A percentile compares a stretch with the other conserved stretches of the same genome.
These are phyloP conservation scores for Termitomyces sp. DNA, from an alignment of 768 basidiomycete genomes.

Conservation along the genomic window DNA sequence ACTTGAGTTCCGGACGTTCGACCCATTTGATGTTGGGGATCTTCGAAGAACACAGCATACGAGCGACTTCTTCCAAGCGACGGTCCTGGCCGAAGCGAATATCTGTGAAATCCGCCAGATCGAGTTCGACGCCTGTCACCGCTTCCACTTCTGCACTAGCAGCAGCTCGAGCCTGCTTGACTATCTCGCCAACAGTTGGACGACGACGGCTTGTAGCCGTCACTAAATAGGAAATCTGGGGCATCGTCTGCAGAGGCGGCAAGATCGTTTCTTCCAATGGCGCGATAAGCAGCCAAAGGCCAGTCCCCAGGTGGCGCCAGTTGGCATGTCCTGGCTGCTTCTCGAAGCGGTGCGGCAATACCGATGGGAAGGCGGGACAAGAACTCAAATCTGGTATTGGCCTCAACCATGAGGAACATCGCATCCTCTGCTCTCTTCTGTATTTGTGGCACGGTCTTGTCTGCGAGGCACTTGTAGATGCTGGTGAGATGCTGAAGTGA, in stretches of 20 bases:
- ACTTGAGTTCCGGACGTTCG: conserved; percentile 71
- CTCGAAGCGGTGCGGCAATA: conserved; percentile 71
- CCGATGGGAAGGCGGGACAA: conserved; percentile 61
- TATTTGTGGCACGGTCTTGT: conserved; percentile 39
- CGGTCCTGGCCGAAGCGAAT: conserved; percentile 90
- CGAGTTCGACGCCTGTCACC: conserved; percentile 68
- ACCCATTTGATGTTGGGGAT: conserved; percentile 57
- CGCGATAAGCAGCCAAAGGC: conserved; percentile 60
- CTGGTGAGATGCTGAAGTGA: conserved; percentile 47
- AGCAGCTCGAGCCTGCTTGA: conserved; percentile 42
- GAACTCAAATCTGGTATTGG: conserved; percentile 38
- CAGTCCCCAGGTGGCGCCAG: conserved; percentile 69
- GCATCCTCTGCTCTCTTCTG: conserved; percentile 67
- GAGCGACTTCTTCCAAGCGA: conserved; percentile 84
- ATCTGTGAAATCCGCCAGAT: conserved; percentile 66
- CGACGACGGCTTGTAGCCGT: conserved; percentile 51
- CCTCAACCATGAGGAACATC: conserved; percentile 47
- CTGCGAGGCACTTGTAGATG: conserved; percentile 56
- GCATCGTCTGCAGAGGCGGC: conserved; percentile 52
- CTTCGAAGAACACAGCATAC: conserved; percentile 81
- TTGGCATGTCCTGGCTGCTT: conserved; percentile 83
- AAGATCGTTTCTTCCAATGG: conserved; percentile 72
- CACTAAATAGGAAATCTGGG: conserved; percentile 37
- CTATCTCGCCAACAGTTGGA: conserved; percentile 44
- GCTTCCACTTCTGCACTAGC: conserved; percentile 50